Conservation (phyloP, 768 basidiomycete genomes). For the Thelephora aurantiotincta region DNA sequence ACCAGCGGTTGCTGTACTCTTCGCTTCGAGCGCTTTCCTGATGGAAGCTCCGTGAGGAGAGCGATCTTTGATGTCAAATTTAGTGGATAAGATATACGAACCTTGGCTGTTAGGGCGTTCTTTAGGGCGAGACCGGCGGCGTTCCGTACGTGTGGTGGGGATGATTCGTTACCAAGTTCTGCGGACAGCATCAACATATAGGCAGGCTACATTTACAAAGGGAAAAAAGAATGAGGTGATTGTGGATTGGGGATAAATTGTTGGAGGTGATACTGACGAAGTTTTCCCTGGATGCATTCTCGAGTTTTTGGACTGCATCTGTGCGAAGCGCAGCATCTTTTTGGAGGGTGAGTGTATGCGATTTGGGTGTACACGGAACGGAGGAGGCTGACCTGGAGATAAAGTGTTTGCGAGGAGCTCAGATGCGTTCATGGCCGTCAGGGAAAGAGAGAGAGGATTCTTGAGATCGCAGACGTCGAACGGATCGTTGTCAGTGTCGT, state of each 20-base stretch:
- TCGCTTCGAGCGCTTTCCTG: constrained; percentile 67
- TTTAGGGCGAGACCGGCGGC: constrained; percentile 97
- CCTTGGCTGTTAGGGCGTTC: constrained; percentile 84
- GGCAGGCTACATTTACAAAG: constrained; percentile 47
- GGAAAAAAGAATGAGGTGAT: constrained; percentile 3
- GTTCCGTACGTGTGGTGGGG: constrained; percentile 65
- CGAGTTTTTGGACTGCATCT: constrained; percentile 82
- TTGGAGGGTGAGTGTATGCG: constrained; percentile 10
- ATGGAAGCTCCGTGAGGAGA: constrained; percentile 8
- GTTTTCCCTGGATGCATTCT: constrained; percentile 75
- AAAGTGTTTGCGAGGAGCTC: constrained; percentile 88
- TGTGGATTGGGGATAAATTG: constrained; percentile 7
- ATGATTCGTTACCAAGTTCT: constrained; percentile 68
- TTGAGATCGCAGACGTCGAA: constrained; percentile 1
- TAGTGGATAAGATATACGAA: constrained; percentile 26
- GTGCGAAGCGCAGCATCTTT: constrained; percentile 84
- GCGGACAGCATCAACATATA: constrained; percentile 87
- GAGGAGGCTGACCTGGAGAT: constrained; percentile 57
- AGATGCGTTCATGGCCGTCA: constrained; percentile 71
- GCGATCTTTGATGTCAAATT: constrained; percentile 9
- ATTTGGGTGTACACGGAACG: constrained; percentile 13
- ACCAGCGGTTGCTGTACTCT: constrained; percentile 72
- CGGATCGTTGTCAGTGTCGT: background rate
- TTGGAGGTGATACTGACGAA: constrained; percentile 37
- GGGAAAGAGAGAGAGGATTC: constrained; percentile 6